phyloP scores from a whole-genome alignment of 2,329 filamentous ascomycete genomes.

The Anthostomella pinea region DNA sequence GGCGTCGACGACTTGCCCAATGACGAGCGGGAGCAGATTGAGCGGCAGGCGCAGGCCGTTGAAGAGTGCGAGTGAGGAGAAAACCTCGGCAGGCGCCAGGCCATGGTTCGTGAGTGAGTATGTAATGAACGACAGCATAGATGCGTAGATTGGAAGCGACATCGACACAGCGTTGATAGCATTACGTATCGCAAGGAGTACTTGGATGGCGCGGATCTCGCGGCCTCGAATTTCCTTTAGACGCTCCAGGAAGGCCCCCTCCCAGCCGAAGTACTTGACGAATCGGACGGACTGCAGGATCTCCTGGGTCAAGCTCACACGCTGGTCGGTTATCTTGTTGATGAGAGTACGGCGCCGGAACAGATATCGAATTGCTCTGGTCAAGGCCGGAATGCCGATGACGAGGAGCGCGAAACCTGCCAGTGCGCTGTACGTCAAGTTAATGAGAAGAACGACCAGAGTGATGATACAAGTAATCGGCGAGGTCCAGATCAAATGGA shows the following conservation, averaged over 20 bases:
- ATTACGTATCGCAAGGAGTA: conserved; percentile 78
- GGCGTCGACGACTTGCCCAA: conserved; percentile 87
- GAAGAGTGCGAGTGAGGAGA: conserved; percentile 92
- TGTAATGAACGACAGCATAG: conserved; percentile 92
- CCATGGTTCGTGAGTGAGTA: conserved; percentile 64
- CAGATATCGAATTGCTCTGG: conserved; percentile 71
- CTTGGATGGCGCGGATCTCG: conserved; percentile 82
- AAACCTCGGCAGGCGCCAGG: conserved; percentile 74
- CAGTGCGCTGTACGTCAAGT: conserved; percentile 84
- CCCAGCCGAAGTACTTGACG: conserved; percentile 97
- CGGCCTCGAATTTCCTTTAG: conserved; percentile 69
- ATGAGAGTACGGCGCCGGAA: conserved; percentile 74
- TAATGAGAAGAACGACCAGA: conserved; percentile 76
- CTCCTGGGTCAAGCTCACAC: conserved; percentile 88
- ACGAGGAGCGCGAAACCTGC: conserved; percentile 83
- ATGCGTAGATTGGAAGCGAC: conserved; percentile 88
- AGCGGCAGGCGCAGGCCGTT: conserved; percentile 87
- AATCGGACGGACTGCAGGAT: conserved; percentile 89
- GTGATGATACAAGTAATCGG: conserved; percentile 78
- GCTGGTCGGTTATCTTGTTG: conserved; percentile 91
- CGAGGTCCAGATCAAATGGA: conserved; percentile 88
- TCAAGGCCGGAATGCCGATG: conserved; percentile 73
- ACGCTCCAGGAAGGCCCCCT: conserved; percentile 77
- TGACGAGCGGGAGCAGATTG: conserved; percentile 82
- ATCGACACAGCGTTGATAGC: conserved; percentile 80